phyloP scores from a whole-genome alignment of 257 asterid genomes.

The Schizonepeta tenuifolia region DNA sequence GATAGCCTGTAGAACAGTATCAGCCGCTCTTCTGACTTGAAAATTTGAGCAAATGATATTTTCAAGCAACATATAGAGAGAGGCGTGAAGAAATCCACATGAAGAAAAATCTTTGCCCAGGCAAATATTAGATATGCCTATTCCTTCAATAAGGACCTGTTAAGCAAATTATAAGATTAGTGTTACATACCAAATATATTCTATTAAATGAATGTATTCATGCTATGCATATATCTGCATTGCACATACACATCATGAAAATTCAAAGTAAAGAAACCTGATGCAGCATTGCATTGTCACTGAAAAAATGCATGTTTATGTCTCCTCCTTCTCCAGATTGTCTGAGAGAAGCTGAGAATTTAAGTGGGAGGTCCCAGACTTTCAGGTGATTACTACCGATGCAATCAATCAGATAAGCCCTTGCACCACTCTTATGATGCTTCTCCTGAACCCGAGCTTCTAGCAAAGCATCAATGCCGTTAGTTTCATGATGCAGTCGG shows the following conservation, averaged over 20 bases:
- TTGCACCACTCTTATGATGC: conserved; percentile 43
- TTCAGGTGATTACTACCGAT: conserved; percentile 84
- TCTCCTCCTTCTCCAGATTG: conserved; percentile 58
- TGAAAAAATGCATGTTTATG: conserved; percentile 61
- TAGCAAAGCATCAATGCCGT: conserved; percentile 37
- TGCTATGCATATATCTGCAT: conserved; percentile 16
- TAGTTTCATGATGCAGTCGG: conserved; percentile 35
- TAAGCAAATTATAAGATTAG: conserved; percentile 29
- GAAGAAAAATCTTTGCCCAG: conserved; percentile 77
- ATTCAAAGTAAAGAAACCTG: conserved; percentile 57
- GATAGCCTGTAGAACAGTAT: conserved; percentile 67
- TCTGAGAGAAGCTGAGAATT: conserved; percentile 47
- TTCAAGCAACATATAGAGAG: conserved; percentile 89
- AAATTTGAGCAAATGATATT: conserved; percentile 84
- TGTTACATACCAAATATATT: background rate
- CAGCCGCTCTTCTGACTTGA: conserved; percentile 80
- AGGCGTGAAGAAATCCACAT: conserved; percentile 91
- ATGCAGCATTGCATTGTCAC: conserved; percentile 85
- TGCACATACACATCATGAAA: background rate
- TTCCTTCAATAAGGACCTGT: conserved; percentile 90
- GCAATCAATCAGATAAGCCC: conserved; percentile 66
- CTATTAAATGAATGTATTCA: too few species aligned
- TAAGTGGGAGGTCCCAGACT: conserved; percentile 90
- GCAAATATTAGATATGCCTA: conserved; percentile 75
- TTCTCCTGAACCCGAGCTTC: conserved; percentile 47